Conservation (phyloP, 352 stramenopile species). For the Blastocystis sp. region DNA sequence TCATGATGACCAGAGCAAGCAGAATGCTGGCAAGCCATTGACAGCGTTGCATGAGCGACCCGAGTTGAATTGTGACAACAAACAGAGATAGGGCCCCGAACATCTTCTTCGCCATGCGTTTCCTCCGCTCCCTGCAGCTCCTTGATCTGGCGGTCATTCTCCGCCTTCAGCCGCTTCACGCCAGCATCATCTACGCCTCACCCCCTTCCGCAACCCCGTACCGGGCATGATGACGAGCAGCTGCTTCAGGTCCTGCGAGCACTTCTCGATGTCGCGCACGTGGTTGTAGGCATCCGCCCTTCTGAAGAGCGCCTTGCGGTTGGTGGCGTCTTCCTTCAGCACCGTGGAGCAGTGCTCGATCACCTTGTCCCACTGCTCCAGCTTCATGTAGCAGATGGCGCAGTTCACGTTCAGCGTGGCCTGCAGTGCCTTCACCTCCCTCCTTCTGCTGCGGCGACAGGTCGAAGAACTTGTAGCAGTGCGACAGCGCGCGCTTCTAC, state of each 20-base stretch:
- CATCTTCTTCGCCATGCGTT: slow-evolving; percentile 78
- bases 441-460: slow-evolving; percentile 78
- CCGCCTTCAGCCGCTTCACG: slow-evolving; percentile 76
- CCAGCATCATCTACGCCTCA: slow-evolving; percentile 78
- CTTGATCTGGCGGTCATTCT: slow-evolving; percentile 69
- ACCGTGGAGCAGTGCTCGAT: slow-evolving; percentile 82
- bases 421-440: slow-evolving; percentile 84
- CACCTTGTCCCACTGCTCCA: slow-evolving; percentile 82
- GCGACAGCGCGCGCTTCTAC: slow-evolving; percentile 76
- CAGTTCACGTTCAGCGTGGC: slow-evolving; percentile 86
- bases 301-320: slow-evolving; percentile 82
- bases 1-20: no score
- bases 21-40: no score
- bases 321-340: slow-evolving; percentile 77
- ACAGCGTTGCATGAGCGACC: no score
- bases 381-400: slow-evolving; percentile 86
- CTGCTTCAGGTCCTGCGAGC: slow-evolving; percentile 71
- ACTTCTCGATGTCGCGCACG: slow-evolving; percentile 80
- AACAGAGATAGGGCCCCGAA: slow-evolving; percentile 66
- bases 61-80: no score
- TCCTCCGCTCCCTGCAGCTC: slow-evolving; percentile 81
- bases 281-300: slow-evolving; percentile 81
- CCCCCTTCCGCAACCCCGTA: slow-evolving; percentile 69
- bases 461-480: slow-evolving; percentile 88
- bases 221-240: slow-evolving; percentile 31